phyloP scores from a whole-genome alignment of 176 grass and related monocot species.

The Bromus sterilis region DNA sequence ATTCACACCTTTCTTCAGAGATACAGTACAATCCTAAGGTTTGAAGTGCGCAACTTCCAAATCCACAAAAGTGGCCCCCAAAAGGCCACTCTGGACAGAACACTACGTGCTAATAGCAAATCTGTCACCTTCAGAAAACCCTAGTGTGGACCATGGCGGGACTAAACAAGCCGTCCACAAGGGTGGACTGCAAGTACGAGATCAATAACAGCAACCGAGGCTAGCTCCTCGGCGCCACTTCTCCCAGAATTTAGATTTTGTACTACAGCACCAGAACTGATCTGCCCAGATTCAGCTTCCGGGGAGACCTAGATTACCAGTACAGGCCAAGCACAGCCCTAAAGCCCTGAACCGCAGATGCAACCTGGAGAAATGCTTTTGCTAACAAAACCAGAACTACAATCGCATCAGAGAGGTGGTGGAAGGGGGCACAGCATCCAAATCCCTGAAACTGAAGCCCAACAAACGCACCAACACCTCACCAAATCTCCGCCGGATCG shows the following conservation, averaged over 20 bases:
- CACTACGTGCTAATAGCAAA: background rate
- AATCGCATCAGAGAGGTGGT: background rate
- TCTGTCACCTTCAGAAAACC: background rate
- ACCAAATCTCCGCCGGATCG: slow-evolving; percentile 10
- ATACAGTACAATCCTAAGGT: background rate
- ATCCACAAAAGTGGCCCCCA: background rate
- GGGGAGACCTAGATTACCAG: background rate
- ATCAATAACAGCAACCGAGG: background rate
- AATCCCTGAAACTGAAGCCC: background rate
- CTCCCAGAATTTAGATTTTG: background rate
- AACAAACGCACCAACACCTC: background rate
- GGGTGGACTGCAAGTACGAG: background rate
- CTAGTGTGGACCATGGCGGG: background rate
- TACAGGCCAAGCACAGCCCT: background rate
- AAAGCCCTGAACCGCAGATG: background rate
- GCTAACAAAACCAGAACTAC: background rate
- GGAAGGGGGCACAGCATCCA: background rate
- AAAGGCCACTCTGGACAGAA: background rate
- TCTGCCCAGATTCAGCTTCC: background rate
- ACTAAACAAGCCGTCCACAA: background rate
- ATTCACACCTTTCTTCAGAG: background rate
- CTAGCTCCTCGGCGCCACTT: background rate
- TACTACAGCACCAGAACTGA: background rate
- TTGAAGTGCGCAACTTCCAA: background rate
- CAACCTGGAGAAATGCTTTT: background rate